Conservation (phyloP, 2,329 filamentous ascomycete species). For the Aureobasidium sp. region DNA sequence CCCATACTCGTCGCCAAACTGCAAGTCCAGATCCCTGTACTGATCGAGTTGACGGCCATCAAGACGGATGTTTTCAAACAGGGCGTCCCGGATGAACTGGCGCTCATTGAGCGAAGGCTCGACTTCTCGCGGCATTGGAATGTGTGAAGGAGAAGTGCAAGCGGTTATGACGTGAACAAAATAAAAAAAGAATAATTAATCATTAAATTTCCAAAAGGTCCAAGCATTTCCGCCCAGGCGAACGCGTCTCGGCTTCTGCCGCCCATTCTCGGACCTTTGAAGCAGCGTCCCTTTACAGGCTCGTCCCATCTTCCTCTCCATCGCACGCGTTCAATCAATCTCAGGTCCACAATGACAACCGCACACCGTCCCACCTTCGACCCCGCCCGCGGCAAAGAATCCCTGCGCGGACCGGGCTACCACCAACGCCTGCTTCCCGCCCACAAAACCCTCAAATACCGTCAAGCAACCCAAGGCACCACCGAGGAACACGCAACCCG, state of each 20-base stretch:
- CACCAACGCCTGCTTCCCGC: slow-evolving; percentile 93
- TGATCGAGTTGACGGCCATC: slow-evolving; percentile 78
- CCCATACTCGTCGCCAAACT: slow-evolving; percentile 86
- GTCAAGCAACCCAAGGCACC: slow-evolving; percentile 84
- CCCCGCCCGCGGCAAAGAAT: slow-evolving; percentile 90
- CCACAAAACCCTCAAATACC: slow-evolving; percentile 85
- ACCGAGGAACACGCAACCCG: slow-evolving; percentile 62
- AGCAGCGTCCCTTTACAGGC: neutral
- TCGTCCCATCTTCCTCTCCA: neutral
- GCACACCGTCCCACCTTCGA: slow-evolving; percentile 90
- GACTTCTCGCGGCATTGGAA: slow-evolving; percentile 87
- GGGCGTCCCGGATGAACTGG: slow-evolving; percentile 74
- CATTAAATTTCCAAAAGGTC: too few species aligned
- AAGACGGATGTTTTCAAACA: slow-evolving; percentile 71
- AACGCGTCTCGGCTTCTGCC: slow-evolving; percentile 7
- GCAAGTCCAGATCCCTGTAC: slow-evolving; percentile 68
- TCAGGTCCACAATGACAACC: slow-evolving; percentile 38
- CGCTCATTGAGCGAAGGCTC: slow-evolving; percentile 86
- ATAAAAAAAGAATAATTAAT: too few species aligned
- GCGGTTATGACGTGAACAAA: slow-evolving; percentile 10
- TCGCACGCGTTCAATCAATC: neutral
- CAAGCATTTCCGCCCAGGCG: too few species aligned
- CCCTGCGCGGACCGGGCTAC: slow-evolving; percentile 85
- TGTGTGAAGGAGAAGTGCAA: neutral
- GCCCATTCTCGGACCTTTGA: too few species aligned